Percentiles rank a stretch among this genome's conserved stretches.
These are phyloP conservation scores for Letharia columbiana DNA, from an alignment of 495 filamentous ascomycete genomes.

Conservation along the genomic window DNA sequence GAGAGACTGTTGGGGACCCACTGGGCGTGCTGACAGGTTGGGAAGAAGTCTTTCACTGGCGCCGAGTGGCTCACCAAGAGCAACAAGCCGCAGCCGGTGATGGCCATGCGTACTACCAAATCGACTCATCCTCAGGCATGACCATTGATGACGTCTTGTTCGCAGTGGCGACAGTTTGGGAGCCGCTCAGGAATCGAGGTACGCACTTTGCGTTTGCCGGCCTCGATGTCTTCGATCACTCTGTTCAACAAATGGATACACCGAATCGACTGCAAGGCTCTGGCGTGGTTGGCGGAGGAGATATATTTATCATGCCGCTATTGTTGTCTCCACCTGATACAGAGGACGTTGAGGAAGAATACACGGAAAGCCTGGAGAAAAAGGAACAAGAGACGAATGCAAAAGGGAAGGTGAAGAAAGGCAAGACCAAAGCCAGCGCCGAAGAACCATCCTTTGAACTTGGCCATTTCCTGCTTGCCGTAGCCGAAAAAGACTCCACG, in stretches of 20 bases:
- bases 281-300: neutral
- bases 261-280: neutral
- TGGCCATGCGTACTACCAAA: neutral
- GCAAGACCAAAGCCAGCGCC: neutral
- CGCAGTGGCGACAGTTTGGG: neutral
- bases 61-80: neutral
- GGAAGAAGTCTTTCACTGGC: neutral
- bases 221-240: neutral
- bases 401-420: neutral
- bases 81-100: neutral
- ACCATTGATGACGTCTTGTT: neutral
- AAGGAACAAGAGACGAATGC: neutral
- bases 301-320: neutral
- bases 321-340: neutral
- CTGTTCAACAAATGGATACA: neutral
- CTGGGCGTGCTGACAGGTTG: neutral
- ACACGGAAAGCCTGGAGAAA: neutral
- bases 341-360: neutral
- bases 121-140: neutral
- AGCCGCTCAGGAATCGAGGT: neutral
- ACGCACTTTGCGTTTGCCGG: neutral
- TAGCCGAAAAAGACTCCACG: neutral
- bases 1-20: neutral
- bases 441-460: too few species aligned
- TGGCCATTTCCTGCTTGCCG: neutral